Percentiles rank a stretch among this genome's conserved stretches.
phyloP scores from a whole-genome alignment of 768 basidiomycete species.

The Suillus placidus region DNA sequence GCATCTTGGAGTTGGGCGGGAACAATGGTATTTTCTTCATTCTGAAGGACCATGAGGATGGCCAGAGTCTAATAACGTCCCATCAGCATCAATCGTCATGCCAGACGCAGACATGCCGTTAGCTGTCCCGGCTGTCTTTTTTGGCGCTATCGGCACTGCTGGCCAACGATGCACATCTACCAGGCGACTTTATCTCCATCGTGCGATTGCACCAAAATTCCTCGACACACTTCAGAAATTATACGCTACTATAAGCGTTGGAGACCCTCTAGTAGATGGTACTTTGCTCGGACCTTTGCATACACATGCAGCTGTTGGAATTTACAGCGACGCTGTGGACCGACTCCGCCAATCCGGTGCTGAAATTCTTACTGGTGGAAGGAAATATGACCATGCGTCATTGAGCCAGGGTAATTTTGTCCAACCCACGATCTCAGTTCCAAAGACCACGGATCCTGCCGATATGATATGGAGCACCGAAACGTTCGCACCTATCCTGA shows the following conservation, averaged over 20 bases:
- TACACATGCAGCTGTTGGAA: constrained; percentile 62
- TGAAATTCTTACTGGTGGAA: constrained; percentile 76
- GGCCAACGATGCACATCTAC: constrained; percentile 88
- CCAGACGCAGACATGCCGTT: constrained; percentile 90
- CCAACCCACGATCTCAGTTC: constrained; percentile 81
- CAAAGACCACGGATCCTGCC: constrained; percentile 53
- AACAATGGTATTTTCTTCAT: constrained; percentile 73
- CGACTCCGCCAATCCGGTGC: constrained; percentile 68
- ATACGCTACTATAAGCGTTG: constrained; percentile 72
- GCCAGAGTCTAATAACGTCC: constrained; percentile 22
- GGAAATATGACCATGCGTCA: constrained; percentile 50
- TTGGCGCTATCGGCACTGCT: constrained; percentile 88
- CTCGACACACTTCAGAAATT: constrained; percentile 71
- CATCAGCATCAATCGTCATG: constrained; percentile 85
- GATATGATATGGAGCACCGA: constrained; percentile 76
- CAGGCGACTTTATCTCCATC: constrained; percentile 87
- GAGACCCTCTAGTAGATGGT: constrained; percentile 76
- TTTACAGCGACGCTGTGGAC: constrained; percentile 63
- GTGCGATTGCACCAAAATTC: constrained; percentile 74
- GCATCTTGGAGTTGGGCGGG: constrained; percentile 89
- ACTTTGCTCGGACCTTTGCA: constrained; percentile 91
- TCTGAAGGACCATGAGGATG: constrained; percentile 22
- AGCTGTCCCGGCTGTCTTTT: constrained; percentile 89
- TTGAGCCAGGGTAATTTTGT: constrained; percentile 83
- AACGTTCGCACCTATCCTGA: constrained; percentile 88